Evolutionary conservation across 805 yeast genomes (phyloP).

Genomic region (Candida suzukii): DNA sequence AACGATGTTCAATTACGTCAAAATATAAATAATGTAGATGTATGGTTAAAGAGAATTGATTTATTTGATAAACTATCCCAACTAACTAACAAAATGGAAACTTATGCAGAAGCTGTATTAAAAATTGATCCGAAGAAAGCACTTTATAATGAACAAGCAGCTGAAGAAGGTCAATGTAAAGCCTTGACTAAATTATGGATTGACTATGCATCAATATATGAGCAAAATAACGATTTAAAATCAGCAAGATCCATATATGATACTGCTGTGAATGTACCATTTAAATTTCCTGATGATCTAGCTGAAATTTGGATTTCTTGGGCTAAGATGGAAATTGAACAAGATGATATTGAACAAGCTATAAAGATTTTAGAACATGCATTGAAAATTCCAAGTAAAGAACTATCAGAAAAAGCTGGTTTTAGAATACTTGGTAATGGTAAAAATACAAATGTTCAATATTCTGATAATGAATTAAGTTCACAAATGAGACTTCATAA

Average conservation of each 20-base stretch:
- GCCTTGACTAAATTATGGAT: slow-evolving; percentile 59
- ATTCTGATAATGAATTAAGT: slow-evolving; percentile 34
- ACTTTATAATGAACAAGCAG: slow-evolving; percentile 12
- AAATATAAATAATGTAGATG: slow-evolving; percentile 50
- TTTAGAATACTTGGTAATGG: slow-evolving; percentile 1
- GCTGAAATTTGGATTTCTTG: slow-evolving; percentile 68
- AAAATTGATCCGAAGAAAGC: slow-evolving; percentile 56
- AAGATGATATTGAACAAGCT: slow-evolving; percentile 38
- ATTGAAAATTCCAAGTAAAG: slow-evolving; percentile 16
- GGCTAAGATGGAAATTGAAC: slow-evolving; percentile 58
- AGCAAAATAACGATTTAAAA: slow-evolving; percentile 41
- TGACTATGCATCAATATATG: slow-evolving; percentile 59
- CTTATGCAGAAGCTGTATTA: slow-evolving; percentile 60
- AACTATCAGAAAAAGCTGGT: not conserved
- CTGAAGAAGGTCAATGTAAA: slow-evolving; percentile 14
- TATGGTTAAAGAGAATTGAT: slow-evolving; percentile 62
- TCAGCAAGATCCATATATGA: slow-evolving; percentile 59
- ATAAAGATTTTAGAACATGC: slow-evolving; percentile 28
- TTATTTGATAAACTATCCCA: slow-evolving; percentile 33
- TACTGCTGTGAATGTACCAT: slow-evolving; percentile 68
- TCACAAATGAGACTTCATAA: slow-evolving; percentile 57
- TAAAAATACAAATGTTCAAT: slow-evolving; percentile 14
- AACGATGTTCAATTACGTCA: slow-evolving; percentile 64
- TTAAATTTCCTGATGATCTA: slow-evolving; percentile 51
- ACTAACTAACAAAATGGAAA: slow-evolving; percentile 37